Conservation (phyloP, 2,329 filamentous ascomycete species). For the Hirsutella thompsonii region DNA sequence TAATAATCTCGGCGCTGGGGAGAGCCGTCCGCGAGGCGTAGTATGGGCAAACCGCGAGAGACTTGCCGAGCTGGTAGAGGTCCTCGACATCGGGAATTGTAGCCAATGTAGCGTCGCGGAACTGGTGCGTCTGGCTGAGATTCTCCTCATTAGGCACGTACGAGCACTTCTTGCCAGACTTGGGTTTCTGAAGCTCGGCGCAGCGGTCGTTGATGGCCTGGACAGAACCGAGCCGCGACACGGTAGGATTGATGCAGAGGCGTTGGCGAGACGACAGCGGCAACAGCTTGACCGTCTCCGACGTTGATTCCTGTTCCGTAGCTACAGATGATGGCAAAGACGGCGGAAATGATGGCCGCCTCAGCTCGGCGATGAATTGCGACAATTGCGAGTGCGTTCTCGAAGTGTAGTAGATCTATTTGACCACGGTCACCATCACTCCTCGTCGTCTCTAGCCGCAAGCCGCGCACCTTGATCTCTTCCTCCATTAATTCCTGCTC, state of each 20-base stretch:
- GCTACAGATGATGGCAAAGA: constrained; percentile 41
- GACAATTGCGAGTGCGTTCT: constrained; percentile 85
- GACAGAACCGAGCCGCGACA: constrained; percentile 54
- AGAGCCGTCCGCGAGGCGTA: constrained; percentile 85
- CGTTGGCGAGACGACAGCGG: constrained; percentile 79
- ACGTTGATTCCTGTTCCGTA: constrained; percentile 11
- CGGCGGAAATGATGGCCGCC: constrained; percentile 63
- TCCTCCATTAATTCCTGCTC: constrained; percentile 39
- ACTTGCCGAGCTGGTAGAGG: constrained; percentile 62
- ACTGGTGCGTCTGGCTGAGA: constrained; percentile 57
- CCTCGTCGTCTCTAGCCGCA: constrained; percentile 11
- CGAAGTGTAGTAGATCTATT: constrained; percentile 75
- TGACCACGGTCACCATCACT: constrained; percentile 16
- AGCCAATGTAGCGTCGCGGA: constrained; percentile 74
- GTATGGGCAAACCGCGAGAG: constrained; percentile 79
- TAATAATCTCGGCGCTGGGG: constrained; percentile 78
- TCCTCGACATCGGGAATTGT: constrained; percentile 91
- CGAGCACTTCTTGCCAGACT: constrained; percentile 46
- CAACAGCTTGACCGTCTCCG: constrained; percentile 56
- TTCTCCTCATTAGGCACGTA: constrained; percentile 72
- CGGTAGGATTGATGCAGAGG: constrained; percentile 77
- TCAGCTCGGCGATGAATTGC: constrained; percentile 75
- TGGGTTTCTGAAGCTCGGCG: constrained; percentile 72
- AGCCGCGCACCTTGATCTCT: constrained; percentile 48
- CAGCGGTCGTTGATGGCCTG: constrained; percentile 90